A percentile compares a stretch with the other conserved stretches of the same genome.
phyloP scores from a whole-genome alignment of 2,329 filamentous ascomycete species.

The Kalmusia sp. region DNA sequence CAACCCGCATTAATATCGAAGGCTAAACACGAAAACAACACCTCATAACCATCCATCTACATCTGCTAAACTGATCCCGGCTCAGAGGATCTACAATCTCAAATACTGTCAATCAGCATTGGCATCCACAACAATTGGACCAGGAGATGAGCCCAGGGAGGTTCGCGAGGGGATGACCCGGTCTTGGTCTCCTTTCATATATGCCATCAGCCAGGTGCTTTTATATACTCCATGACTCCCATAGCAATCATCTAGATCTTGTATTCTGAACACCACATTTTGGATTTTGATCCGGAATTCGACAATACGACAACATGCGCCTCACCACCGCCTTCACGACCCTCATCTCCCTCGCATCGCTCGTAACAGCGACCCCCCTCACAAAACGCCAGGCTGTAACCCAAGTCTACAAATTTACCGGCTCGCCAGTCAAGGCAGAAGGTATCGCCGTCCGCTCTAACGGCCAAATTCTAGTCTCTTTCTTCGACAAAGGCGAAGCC shows the following conservation, averaged over 20 bases:
- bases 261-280: too few species aligned
- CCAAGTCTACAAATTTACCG: constrained; percentile 17
- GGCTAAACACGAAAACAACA: constrained; percentile 13
- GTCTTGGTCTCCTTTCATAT: background rate
- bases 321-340: constrained; percentile 11
- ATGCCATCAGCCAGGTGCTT: too few species aligned
- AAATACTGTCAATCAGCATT: background rate
- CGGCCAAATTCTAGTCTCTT: constrained; percentile 24
- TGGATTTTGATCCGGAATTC: too few species aligned
- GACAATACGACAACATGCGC: constrained; percentile 17
- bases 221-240: background rate
- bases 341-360: constrained; percentile 5
- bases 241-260: too few species aligned
- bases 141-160: background rate
- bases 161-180: background rate
- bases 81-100: constrained; percentile 11
- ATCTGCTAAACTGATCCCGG: background rate
- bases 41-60: constrained; percentile 9
- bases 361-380: constrained; percentile 7
- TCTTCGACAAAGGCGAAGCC: constrained; percentile 25
- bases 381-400: constrained; percentile 7
- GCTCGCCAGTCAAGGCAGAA: constrained; percentile 14
- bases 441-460: constrained; percentile 26
- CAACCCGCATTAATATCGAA: constrained; percentile 15
- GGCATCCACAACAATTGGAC: constrained; percentile 4